phyloP scores from a whole-genome alignment of 1,284 basidiomycete genomes.

The Cryptococcus neoformans region DNA sequence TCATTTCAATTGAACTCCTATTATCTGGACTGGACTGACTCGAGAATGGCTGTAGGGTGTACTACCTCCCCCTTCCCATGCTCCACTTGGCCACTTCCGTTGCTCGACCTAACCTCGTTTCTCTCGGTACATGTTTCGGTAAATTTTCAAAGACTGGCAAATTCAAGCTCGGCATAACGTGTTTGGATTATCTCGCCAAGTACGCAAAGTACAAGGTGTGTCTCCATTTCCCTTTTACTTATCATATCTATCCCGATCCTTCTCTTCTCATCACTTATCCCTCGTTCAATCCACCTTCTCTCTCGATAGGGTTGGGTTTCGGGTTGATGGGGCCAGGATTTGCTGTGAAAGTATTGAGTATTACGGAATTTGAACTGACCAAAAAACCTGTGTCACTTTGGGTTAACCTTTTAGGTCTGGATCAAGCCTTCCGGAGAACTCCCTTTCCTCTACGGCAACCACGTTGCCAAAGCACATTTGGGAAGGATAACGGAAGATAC shows the following conservation, averaged over 20 bases:
- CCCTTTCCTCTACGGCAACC: constrained; percentile 98
- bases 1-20: constrained; percentile 6
- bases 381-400: background rate
- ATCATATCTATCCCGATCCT: background rate
- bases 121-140: constrained; percentile 93
- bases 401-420: constrained; percentile 68
- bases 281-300: no score
- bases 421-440: constrained; percentile 99
- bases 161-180: constrained; percentile 95
- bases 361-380: background rate
- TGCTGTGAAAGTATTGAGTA: no score
- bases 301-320: no score
- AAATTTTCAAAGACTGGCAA: constrained; percentile 98
- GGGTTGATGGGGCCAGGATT: no score
- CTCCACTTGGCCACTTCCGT: constrained; percentile 92
- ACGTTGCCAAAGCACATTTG: constrained; percentile 96
- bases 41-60: constrained; percentile 56
- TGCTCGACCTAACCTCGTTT: constrained; percentile 87
- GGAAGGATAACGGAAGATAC: constrained; percentile 99
- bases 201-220: constrained; percentile 97
- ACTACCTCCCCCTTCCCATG: constrained; percentile 88
- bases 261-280: background rate
- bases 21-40: background rate
- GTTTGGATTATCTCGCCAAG: constrained; percentile 89
- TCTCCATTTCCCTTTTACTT: background rate